Evolutionary conservation across 2,329 filamentous ascomycete genomes (phyloP), one percentile per base, ranked within the genome.

Genomic region (Thyridium curvatum): DNA sequence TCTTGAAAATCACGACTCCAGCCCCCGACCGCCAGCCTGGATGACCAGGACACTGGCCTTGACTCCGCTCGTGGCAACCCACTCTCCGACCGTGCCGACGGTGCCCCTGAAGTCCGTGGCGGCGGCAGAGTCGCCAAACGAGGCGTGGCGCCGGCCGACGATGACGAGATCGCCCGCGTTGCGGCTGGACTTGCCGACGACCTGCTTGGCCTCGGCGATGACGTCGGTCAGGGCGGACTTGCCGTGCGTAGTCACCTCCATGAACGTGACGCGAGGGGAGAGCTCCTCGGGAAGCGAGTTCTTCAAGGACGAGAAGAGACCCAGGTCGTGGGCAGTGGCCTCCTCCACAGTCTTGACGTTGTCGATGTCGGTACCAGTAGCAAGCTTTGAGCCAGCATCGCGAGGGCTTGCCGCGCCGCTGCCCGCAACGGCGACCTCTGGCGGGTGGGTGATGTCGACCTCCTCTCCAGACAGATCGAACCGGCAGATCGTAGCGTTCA

Each of bases 151-250:
- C 31, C 82, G 68, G 0, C 84, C 84, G 12, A 87, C 62, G 2
- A 90, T 68, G 13, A 90, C 66, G 16, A 90, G 64, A 52, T 88
- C 84, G 3, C 84, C 84, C 0, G 79, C 79, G 48, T 86, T 87
- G 52, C 69, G 72, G 0, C 72, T 67, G 14, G 72, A 70, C 42
- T 46, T 76, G 1, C 75, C 77, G 3, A 87, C 69, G 38, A 82
- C 78, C 18, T 68, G 59, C 37, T 70, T 68, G 0, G 82, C 82
- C 4, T 71, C 60, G 6, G 68, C 62, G 2, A 84, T 45, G 2
- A 72, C 65, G 41, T 69, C 68, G 2, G 56, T 52, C 6, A 73
- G 58, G 1, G 68, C 57, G 1, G 63, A 55, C 13, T 59, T 54
- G 0, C 54, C 51, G 7, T 65, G 56, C 2, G 72, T 62, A 0